Conservation (phyloP, 1,139 yeast species). For the Starmera stellimalicola region DNA sequence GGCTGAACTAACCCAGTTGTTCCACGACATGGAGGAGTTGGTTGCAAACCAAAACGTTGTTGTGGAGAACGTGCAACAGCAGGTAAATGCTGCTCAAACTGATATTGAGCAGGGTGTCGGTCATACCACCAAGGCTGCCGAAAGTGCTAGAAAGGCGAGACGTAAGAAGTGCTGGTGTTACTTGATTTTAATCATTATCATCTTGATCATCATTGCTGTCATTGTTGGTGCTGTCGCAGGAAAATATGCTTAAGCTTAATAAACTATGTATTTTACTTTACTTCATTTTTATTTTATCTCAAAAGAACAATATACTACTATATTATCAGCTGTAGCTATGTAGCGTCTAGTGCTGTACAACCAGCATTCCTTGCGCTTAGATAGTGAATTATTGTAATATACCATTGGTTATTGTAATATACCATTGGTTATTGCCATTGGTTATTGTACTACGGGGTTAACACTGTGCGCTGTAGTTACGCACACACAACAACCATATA, state of each 20-base stretch:
- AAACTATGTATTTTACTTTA: too few species aligned
- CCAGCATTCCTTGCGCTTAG: too few species aligned
- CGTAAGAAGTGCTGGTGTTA: slow-evolving; percentile 87
- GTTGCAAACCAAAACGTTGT: slow-evolving; percentile 94
- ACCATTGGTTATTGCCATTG: too few species aligned
- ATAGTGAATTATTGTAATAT: too few species aligned
- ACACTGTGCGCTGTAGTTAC: background rate
- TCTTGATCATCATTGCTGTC: slow-evolving; percentile 60
- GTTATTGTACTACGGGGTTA: too few species aligned
- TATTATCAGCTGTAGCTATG: too few species aligned
- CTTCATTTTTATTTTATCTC: too few species aligned
- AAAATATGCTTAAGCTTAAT: slow-evolving; percentile 2
- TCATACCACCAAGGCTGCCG: slow-evolving; percentile 85
- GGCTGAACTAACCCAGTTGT: slow-evolving; percentile 90
- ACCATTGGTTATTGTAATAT: too few species aligned
- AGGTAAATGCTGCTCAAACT: slow-evolving; percentile 74
- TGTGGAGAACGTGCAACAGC: slow-evolving; percentile 74
- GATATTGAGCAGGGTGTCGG: slow-evolving; percentile 94
- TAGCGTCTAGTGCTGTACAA: too few species aligned
- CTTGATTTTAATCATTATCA: slow-evolving; percentile 49
- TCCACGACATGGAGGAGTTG: slow-evolving; percentile 93
- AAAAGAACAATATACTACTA: too few species aligned
- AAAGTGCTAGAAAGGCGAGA: slow-evolving; percentile 83
- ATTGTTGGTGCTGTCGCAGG: slow-evolving; percentile 33
- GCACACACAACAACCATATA: background rate